Evolutionary conservation across 2,329 filamentous ascomycete species (phyloP).

Genomic region (Beauveria sp.): DNA sequence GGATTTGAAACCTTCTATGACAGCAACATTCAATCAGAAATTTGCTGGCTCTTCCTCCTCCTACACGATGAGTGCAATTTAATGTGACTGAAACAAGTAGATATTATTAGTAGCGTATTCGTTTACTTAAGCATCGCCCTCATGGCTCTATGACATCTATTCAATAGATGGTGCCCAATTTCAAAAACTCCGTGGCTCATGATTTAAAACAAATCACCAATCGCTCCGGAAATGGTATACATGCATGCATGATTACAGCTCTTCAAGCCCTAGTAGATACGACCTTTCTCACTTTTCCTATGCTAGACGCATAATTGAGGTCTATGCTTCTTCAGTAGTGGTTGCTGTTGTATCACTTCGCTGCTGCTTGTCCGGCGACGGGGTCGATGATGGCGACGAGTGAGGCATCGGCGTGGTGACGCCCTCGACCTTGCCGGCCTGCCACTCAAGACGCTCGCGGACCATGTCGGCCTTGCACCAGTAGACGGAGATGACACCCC

Average conservation of each 20-base stretch:
- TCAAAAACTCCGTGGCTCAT: neutral
- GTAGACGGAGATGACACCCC: constrained; percentile 26
- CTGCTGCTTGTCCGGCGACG: neutral
- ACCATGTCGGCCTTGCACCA: constrained; percentile 32
- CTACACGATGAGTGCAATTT: too few relatives aligned
- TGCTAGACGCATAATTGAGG: neutral
- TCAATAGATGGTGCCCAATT: neutral
- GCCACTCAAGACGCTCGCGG: constrained; percentile 30
- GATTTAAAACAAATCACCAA: neutral
- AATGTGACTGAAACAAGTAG: neutral
- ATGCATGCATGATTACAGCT: neutral
- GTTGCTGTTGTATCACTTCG: neutral
- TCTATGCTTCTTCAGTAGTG: neutral
- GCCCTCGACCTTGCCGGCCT: constrained; percentile 15
- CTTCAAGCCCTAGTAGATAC: neutral
- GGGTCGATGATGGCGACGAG: neutral
- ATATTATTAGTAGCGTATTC: neutral
- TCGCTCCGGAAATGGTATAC: neutral
- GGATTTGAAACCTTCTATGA: too few relatives aligned
- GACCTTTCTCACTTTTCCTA: neutral
- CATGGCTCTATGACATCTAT: neutral
- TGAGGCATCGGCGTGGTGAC: neutral
- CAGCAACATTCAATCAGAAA: too few relatives aligned
- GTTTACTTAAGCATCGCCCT: neutral
- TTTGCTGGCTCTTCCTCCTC: too few relatives aligned